Base-by-base conservation (phyloP, 1,284 basidiomycete species). In the Tetrapyrgos nigripes region DNA sequence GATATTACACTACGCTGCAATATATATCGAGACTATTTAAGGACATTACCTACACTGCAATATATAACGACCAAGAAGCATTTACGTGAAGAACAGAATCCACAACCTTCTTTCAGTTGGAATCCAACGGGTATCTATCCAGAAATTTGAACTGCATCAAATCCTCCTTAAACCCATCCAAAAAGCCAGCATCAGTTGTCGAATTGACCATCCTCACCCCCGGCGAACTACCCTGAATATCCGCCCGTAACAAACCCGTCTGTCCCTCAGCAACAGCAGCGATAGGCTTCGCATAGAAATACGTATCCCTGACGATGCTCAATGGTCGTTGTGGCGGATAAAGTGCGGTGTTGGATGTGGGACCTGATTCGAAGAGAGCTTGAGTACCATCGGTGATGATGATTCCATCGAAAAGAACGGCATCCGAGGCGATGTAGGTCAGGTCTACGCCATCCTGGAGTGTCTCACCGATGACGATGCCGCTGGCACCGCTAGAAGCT, bases 61-160 rank as follows among this genome's bases (percentile, higher is more conserved):
- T n/a, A n/a, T n/a, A n/a, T n/a, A n/a, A n/a, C n/a, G n/a, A n/a
- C n/a, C n/a, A n/a, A n/a, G n/a, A n/a, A n/a, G n/a, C n/a, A n/a
- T n/a, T n/a, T n/a, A n/a, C n/a, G n/a, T n/a, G n/a, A n/a, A n/a
- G n/a, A n/a, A n/a, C n/a, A n/a, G n/a, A n/a, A n/a, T n/a, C n/a
- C n/a, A n/a, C n/a, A n/a, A n/a, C n/a, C n/a, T n/a, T n/a, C n/a
- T n/a, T n/a, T n/a, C 35, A 37, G n/a, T n/a, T n/a, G n/a, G n/a
- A n/a, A 46, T 58, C 56, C 40, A 58, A 35, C 3, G 56, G 56
- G 45, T 45, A 58, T 21, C 56, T 21, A 46, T 58, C 43, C 14
- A 53, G 13, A 27, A 47, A 58, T 33, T 48, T 58, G 26, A 58
- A 58, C 27, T 53, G 50, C 49, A 53, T 58, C 43, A 58, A 51